phyloP scores from a whole-genome alignment of 208 protist genomes.

The Blechomonas ayalai region DNA sequence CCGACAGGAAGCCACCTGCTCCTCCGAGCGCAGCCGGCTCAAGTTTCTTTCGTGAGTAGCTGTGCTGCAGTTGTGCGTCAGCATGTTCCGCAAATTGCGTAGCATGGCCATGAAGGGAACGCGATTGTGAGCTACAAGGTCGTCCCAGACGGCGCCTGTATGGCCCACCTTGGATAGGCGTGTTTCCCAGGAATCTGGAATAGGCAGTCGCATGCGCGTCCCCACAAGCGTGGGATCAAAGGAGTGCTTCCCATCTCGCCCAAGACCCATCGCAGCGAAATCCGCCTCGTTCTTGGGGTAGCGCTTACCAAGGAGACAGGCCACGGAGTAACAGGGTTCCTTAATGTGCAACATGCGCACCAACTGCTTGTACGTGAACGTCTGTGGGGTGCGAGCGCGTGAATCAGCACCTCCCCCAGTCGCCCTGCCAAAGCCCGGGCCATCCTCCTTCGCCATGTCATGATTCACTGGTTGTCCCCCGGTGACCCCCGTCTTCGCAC shows the following conservation, averaged over 20 bases:
- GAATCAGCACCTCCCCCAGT: neutral
- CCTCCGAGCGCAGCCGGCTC: slow-evolving; percentile 29
- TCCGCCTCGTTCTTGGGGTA: slow-evolving; percentile 81
- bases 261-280: slow-evolving; percentile 47
- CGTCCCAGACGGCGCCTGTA: slow-evolving; percentile 83
- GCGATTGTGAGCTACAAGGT: slow-evolving; percentile 62
- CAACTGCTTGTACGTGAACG: slow-evolving; percentile 73
- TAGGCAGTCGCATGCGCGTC: slow-evolving; percentile 89
- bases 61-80: slow-evolving; percentile 51
- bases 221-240: slow-evolving; percentile 74
- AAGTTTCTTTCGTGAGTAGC: slow-evolving; percentile 53
- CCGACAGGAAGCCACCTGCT: slow-evolving; percentile 59
- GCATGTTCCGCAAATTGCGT: slow-evolving; percentile 93
- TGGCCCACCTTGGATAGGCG: slow-evolving; percentile 83
- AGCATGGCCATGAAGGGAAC: slow-evolving; percentile 95
- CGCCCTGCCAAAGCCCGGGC: too few relatives aligned
- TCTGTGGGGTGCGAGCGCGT: slow-evolving; percentile 3
- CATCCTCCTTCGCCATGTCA: neutral
- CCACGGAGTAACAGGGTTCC: slow-evolving; percentile 70
- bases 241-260: slow-evolving; percentile 8
- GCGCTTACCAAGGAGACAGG: slow-evolving; percentile 89
- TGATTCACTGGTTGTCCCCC: neutral
- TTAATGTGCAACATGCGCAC: slow-evolving; percentile 82
- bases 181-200: slow-evolving; percentile 92
- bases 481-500: neutral